Evolutionary conservation across 202 grass and related monocot genomes (phyloP), one percentile per base, ranked within the genome.

Genomic region (Musa balbisiana): DNA sequence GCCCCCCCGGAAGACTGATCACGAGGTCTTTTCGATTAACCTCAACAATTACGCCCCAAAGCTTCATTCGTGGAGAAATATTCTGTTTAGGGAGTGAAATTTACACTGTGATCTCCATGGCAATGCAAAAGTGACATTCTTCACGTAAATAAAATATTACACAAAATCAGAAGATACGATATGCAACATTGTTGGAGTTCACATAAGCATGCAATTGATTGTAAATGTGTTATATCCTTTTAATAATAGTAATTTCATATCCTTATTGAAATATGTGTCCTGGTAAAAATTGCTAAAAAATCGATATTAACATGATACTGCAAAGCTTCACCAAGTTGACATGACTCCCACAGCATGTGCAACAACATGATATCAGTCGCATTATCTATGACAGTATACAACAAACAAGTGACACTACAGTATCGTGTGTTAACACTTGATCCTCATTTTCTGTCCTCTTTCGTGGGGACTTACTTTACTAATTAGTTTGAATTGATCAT

Each of bases 61-160:
- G 84, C 77, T 92, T 98, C 94, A 94, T 98, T 81, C 86, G 84
- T 73, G 91, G 84, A 70, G 78, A 91, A 80, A 98, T 84, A 92
- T 98, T 98, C 94, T 98, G 82, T 53, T 22, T 69, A 87, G 13
- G 4, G 10, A 65, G 20, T 2, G 2, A 77, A 77, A 53, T 65
- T 52, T 2, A 51, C 0, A 43, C 19, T 11, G 16, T 24, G 13
- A 1, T 12, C 20, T 60, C n/a, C 11, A 51, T 65, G 20, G 51
- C 20, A 25, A 3, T 51, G 17, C 33, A 82, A 78, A 67, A 62
- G 53, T 71, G 29, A 16, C 6, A 58, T 71, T 49, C 2, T 60
- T 76, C 50, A 55, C 29, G 66, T 12, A 71, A 22, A 23, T 19
- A 79, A 56, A 25, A 72, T 52, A 62, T 15, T 49, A 43, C 33